Base-by-base conservation (phyloP, 805 yeast species). In the Cyberlindnera bimundalis region DNA sequence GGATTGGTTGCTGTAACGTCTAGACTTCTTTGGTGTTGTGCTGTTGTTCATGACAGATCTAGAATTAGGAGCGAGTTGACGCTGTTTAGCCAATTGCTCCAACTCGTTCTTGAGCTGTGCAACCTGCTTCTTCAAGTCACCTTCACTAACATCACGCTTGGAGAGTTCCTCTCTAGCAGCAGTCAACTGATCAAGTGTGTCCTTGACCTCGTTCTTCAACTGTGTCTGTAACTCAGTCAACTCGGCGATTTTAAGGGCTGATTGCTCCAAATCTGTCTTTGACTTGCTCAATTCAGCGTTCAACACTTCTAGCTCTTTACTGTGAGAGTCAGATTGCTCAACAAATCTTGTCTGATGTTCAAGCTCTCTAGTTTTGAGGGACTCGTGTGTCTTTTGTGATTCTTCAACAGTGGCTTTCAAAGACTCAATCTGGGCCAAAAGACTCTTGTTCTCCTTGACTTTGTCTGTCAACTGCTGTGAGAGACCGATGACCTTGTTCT, bases 401-500 rank as follows among this genome's bases (percentile, higher is more conserved):
- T 76, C 81, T 24, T 73, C 77, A 43, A 87, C 69, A 18, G 71
- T 65, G 9, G 53, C 53, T 46, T 74, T 76, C 39, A 80, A 59
- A 11, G 58, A 55, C 33, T 75, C 73, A 36, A 90, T 76, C 55
- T 84, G 84, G 13, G 66, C 64, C 44, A 77, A 71, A 57, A 91
- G 71, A 46, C 73, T 75, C 67, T 82, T 83, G 64, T 90, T 90
- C 52, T 88, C 96, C 50, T 79, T 85, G 19, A 84, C 81, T 61
- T 87, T 85, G 27, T 79, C 66, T 1, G 96, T 78, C 46, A 91
- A 71, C 11, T 83, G 76, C 58, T 91, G 95, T 4, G 97, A 91
- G 52, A 93, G 76, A 64, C 90, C 95, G 50, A 93, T 89, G n/a
- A 95, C 97, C 71, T 95, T 93, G 65, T 93, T 93, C 64, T 93